phyloP scores from a whole-genome alignment of 2,329 filamentous ascomycete genomes.

The Colletotrichum spinosum region DNA sequence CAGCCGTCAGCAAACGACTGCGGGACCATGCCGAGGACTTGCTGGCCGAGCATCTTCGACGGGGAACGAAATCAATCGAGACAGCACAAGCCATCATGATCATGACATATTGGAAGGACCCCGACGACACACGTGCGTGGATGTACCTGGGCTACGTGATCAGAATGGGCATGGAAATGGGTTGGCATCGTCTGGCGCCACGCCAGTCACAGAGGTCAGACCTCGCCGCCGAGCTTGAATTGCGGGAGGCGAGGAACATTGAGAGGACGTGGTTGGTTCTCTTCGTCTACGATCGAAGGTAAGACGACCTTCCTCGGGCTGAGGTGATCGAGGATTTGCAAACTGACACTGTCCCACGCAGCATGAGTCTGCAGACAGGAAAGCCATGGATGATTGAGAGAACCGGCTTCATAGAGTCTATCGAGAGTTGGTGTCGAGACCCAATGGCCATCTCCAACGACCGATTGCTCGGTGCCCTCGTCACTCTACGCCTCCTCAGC shows the following conservation, averaged over 20 bases:
- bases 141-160: constrained; percentile 53
- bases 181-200: constrained; percentile 47
- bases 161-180: constrained; percentile 53
- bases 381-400: constrained; percentile 56
- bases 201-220: constrained; percentile 7
- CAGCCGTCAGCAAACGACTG: constrained; percentile 43
- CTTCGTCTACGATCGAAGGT: constrained; percentile 29
- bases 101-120: constrained; percentile 56
- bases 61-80: constrained; percentile 51
- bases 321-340: rapidly evolving
- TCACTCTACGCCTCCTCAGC: constrained; percentile 49
- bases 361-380: constrained; percentile 54
- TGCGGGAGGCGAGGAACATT: constrained; percentile 5
- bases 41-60: constrained; percentile 44
- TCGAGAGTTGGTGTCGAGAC: constrained; percentile 49
- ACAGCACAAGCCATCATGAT: constrained; percentile 53
- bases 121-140: constrained; percentile 54
- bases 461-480: constrained; percentile 50
- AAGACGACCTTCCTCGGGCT: background rate
- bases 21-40: constrained; percentile 42
- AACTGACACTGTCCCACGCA: constrained; percentile 26
- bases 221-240: background rate
- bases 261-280: constrained; percentile 25
- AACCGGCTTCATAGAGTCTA: constrained; percentile 50
- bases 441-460: constrained; percentile 47